Evolutionary conservation across 257 asterid genomes (phyloP).

Genomic region (Nicotiana tomentosiformis): DNA sequence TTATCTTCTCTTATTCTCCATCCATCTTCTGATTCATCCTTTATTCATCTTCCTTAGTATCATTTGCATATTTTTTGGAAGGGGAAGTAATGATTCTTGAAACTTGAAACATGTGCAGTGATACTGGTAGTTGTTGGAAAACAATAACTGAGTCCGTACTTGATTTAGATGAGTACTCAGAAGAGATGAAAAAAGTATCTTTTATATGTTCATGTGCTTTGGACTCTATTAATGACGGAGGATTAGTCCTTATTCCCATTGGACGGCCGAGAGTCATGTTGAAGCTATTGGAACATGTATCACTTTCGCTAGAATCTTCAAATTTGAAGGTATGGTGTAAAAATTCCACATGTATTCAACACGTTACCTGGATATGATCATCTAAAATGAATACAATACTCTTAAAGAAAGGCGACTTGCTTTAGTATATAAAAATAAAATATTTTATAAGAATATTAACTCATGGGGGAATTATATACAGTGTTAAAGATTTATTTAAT

Average conservation of each 20-base stretch:
- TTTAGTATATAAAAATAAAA: background rate
- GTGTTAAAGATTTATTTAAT: background rate
- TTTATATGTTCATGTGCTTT: slow-evolving; percentile 63
- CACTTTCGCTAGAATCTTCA: slow-evolving; percentile 38
- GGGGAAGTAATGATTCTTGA: slow-evolving; percentile 9
- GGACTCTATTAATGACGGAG: slow-evolving; percentile 61
- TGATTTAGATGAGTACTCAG: slow-evolving; percentile 32
- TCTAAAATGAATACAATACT: background rate
- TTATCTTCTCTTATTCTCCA: background rate
- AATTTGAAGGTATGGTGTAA: too few relatives aligned
- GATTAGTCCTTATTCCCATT: slow-evolving; percentile 76
- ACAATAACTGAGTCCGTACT: slow-evolving; percentile 19
- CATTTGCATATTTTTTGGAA: background rate
- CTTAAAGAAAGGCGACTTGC: background rate
- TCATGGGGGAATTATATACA: background rate
- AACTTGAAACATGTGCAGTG: slow-evolving; percentile 29
- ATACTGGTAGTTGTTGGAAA: slow-evolving; percentile 26
- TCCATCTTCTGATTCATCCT: background rate
- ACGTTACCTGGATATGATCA: background rate
- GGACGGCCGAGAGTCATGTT: slow-evolving; percentile 63
- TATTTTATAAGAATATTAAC: too few relatives aligned
- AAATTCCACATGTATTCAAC: background rate
- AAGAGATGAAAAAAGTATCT: slow-evolving; percentile 67
- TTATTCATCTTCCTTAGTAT: background rate
- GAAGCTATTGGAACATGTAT: slow-evolving; percentile 64